Evolutionary conservation across 2,329 filamentous ascomycete species (phyloP).

Genomic region (Monosporascus sp.): DNA sequence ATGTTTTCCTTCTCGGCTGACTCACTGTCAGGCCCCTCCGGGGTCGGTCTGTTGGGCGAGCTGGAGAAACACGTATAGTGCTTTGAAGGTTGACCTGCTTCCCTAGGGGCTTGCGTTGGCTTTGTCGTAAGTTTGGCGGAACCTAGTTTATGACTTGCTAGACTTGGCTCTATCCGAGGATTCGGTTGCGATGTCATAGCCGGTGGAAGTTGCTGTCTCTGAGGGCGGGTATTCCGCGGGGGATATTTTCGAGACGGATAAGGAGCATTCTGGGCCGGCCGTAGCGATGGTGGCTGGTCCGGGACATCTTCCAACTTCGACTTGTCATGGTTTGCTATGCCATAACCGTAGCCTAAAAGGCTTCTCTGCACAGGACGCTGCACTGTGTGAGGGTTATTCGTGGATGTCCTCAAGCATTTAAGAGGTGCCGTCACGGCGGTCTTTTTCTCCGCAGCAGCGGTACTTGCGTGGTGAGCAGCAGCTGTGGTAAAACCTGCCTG

Average conservation of each 20-base stretch:
- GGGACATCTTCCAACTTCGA: constrained; percentile 14
- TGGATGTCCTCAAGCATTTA: constrained; percentile 8
- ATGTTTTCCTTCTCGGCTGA: constrained; percentile 21
- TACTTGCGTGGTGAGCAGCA: constrained; percentile 44
- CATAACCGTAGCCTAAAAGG: constrained; percentile 25
- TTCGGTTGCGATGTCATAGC: constrained; percentile 4
- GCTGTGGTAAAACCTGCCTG: constrained; percentile 59
- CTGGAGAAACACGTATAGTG: constrained; percentile 56
- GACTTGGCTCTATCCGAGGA: constrained; percentile 25
- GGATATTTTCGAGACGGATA: constrained; percentile 20
- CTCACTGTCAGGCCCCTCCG: constrained; percentile 9
- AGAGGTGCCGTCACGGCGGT: constrained; percentile 14
- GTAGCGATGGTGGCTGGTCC: neutral
- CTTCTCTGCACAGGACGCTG: constrained; percentile 24
- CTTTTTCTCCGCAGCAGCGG: constrained; percentile 30
- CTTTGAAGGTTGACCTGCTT: constrained; percentile 20
- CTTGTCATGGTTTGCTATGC: constrained; percentile 25
- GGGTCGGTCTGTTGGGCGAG: constrained; percentile 36
- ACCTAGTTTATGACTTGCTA: constrained; percentile 37
- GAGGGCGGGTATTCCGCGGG: constrained; percentile 11
- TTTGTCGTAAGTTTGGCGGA: constrained; percentile 29
- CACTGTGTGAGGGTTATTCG: constrained; percentile 3
- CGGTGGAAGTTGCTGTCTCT: constrained; percentile 6
- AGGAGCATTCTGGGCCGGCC: constrained; percentile 1
- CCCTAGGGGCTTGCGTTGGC: constrained; percentile 22